Base-by-base conservation (phyloP, 2,329 filamentous ascomycete genomes). In the Cladosporium sp. region DNA sequence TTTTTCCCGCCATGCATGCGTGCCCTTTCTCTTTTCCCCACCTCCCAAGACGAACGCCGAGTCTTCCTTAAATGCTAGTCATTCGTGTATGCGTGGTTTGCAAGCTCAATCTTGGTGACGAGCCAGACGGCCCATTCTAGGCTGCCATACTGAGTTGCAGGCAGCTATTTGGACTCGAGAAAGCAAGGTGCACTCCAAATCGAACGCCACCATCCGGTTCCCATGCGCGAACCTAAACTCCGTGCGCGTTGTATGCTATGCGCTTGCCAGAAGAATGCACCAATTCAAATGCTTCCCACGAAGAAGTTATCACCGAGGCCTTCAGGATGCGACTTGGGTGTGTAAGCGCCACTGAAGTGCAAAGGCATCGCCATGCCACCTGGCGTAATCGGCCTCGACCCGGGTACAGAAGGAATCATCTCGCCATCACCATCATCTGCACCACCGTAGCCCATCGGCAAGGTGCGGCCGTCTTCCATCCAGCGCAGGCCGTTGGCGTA, bases 401-500 rank as follows among this genome's bases (percentile, higher is more conserved):
- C 62, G 28, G 63, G 57, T 2, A 62, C 30, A 23, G 46, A 23
- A 10, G 54, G 34, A 7, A 28, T 14, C 14, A 25, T 11, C 3
- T 60, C 58, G 25, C 48, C 28, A 5, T 65, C 58, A 2, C 16
- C 63, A 14, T 58, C 48, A 11, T 65, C 63, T 2, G 6, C 21
- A 11, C 53, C 62, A n/a, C 56, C 63, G 8, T 34, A 48, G 3
- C 49, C 63, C 34, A 56, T 21, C 8, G 49, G 32, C 60, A 56
- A 13, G 6, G 39, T 56, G 13, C 63, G 56, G 1, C 63, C 63
- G 14, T 85, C 82, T 67, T 82, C 80, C 94, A 97, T 98, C 95
- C 95, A 99, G 18, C 90, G 92, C 74, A 95, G 81, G 5, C 94
- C 94, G 76, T 98, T 98, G 34, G 93, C 92, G 71, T 93, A 90